Evolutionary conservation across 2,329 filamentous ascomycete species (phyloP).

Genomic region (Sordariomycetes sp.): DNA sequence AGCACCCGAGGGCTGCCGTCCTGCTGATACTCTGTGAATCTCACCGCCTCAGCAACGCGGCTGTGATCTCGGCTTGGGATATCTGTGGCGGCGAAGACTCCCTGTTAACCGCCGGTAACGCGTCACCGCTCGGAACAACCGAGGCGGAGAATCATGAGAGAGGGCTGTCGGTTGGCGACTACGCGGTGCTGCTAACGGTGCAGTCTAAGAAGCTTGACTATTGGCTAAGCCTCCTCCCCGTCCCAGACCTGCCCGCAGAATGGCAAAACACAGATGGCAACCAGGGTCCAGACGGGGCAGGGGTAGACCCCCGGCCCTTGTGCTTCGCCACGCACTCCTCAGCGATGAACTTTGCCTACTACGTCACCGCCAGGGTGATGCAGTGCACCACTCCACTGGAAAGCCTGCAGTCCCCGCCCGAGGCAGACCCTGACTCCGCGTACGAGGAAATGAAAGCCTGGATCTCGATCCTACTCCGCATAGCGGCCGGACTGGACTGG

Average conservation of each 20-base stretch:
- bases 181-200: not conserved
- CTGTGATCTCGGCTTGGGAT: constrained; percentile 7
- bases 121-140: not conserved
- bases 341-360: constrained; percentile 11
- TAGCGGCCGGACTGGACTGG: constrained; percentile 13
- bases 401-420: not conserved
- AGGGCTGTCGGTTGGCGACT: not conserved
- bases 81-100: no score
- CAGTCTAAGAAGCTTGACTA: not conserved
- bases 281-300: no score
- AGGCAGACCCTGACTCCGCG: not conserved
- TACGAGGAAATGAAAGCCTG: constrained; percentile 7
- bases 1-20: constrained; percentile 1
- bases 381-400: constrained; percentile 6
- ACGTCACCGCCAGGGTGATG: constrained; percentile 7
- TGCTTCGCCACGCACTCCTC: constrained; percentile 7
- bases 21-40: constrained; percentile 7
- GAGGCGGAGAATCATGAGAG: not conserved
- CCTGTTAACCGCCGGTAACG: not conserved
- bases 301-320: constrained; percentile 1
- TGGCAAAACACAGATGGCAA: not conserved
- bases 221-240: not conserved
- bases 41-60: constrained; percentile 6
- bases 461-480: constrained; percentile 11
- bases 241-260: not conserved